These are phyloP conservation scores for Akebia trifoliata DNA, from an alignment of 164 flowering plant species.

Conservation along the genomic window DNA sequence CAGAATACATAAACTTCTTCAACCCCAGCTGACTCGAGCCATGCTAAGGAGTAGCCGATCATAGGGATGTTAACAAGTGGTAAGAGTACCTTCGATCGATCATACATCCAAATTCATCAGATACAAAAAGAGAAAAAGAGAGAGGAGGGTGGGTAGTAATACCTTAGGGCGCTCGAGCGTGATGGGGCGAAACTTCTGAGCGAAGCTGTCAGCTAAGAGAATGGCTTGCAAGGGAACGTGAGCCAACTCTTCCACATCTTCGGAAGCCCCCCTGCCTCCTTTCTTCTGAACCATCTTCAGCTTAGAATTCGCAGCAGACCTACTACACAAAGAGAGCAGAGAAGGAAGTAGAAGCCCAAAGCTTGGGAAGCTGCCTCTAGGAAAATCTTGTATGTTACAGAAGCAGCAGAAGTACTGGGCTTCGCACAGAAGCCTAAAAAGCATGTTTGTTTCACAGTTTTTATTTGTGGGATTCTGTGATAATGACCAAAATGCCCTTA, in stretches of 20 bases:
- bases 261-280: constrained; percentile 45
- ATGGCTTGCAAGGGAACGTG: constrained; percentile 77
- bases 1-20: constrained; percentile 93
- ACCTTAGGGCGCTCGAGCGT: constrained; percentile 98
- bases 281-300: constrained; percentile 42
- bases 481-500: no score
- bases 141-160: constrained; percentile 4
- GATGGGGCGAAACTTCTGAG: constrained; percentile 84
- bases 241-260: constrained; percentile 52
- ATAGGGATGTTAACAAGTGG: constrained; percentile 88
- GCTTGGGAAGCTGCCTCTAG: no score
- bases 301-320: no score
- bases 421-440: no score
- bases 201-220: constrained; percentile 88
- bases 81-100: constrained; percentile 53
- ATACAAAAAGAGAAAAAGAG: background rate
- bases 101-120: background rate
- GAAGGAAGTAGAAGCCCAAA: no score
- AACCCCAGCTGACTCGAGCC: constrained; percentile 97
- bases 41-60: constrained; percentile 86
- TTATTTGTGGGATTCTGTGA: no score
- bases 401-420: no score
- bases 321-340: no score
- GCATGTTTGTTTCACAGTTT: no score
- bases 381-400: no score